Percentiles rank a stretch among this genome's conserved stretches.
Conservation (phyloP, 176 grass and related monocot genomes). For the Oryza meridionalis region DNA sequence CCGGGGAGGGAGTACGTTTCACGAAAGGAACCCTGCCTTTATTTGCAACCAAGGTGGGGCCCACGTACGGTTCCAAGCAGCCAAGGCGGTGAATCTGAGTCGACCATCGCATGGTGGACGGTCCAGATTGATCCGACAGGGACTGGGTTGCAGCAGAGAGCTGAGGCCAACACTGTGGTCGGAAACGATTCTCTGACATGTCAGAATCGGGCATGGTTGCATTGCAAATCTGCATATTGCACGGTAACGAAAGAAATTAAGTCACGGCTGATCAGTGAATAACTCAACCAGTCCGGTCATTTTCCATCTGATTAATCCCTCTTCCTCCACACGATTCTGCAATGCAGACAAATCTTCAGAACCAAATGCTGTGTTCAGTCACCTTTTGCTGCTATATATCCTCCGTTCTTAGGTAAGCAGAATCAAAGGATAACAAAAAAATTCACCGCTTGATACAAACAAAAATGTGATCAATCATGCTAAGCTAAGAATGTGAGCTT, state of each 20-base stretch:
- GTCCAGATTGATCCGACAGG: background rate
- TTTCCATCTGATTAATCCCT: background rate
- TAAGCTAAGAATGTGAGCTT: background rate
- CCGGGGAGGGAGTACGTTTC: no score
- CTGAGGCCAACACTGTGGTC: background rate
- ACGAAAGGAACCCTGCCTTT: background rate
- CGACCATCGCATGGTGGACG: slow-evolving; percentile 16
- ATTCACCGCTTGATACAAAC: background rate
- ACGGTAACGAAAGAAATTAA: background rate
- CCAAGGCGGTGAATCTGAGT: background rate
- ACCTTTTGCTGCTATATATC: background rate
- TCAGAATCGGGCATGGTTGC: background rate
- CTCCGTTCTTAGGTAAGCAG: background rate
- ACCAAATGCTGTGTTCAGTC: background rate
- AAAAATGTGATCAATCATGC: background rate
- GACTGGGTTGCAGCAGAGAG: slow-evolving; percentile 9
- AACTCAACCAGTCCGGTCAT: background rate
- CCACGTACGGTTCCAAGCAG: background rate
- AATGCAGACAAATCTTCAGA: background rate
- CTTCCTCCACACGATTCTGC: background rate
- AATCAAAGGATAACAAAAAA: background rate
- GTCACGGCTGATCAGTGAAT: background rate
- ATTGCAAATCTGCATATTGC: background rate
- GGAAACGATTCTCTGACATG: background rate
- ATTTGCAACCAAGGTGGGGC: background rate